A percentile compares a stretch with the other conserved stretches of the same genome.
phyloP scores from a whole-genome alignment of 1,284 basidiomycete species.

The Ustilago trichophora region DNA sequence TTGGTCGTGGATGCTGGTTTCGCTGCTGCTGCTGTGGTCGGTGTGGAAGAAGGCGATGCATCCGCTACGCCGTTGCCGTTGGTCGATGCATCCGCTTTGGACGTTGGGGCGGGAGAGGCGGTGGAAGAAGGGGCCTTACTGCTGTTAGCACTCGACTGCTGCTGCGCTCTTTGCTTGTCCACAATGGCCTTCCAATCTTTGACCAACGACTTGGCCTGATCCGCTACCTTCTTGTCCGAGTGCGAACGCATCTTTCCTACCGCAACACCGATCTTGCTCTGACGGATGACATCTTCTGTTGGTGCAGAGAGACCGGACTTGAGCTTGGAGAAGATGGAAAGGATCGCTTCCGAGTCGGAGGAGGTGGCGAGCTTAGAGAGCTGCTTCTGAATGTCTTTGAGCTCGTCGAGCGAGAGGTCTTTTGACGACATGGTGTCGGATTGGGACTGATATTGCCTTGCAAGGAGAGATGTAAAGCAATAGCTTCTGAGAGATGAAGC shows the following conservation, averaged over 20 bases:
- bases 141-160: constrained; percentile 21
- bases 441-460: not conserved
- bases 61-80: constrained; percentile 15
- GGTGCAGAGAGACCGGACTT: constrained; percentile 79
- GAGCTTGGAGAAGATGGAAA: constrained; percentile 76
- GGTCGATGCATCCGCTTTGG: constrained; percentile 14
- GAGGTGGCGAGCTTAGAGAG: constrained; percentile 46
- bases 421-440: constrained; percentile 16
- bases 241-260: constrained; percentile 88
- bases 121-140: constrained; percentile 30
- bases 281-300: constrained; percentile 82
- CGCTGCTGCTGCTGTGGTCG: no score
- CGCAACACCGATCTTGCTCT: constrained; percentile 79
- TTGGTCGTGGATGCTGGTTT: constrained; percentile 33
- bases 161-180: constrained; percentile 69
- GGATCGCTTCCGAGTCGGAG: constrained; percentile 73
- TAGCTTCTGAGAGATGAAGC: no score
- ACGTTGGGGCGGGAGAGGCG: constrained; percentile 41
- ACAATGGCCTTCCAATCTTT: constrained; percentile 67
- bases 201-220: constrained; percentile 90
- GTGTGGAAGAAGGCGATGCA: constrained; percentile 29
- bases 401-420: constrained; percentile 44
- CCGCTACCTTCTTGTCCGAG: constrained; percentile 76
- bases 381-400: constrained; percentile 53
- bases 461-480: not conserved